phyloP scores from a whole-genome alignment of 2,329 filamentous ascomycete species.

The Fusarium sacchari region DNA sequence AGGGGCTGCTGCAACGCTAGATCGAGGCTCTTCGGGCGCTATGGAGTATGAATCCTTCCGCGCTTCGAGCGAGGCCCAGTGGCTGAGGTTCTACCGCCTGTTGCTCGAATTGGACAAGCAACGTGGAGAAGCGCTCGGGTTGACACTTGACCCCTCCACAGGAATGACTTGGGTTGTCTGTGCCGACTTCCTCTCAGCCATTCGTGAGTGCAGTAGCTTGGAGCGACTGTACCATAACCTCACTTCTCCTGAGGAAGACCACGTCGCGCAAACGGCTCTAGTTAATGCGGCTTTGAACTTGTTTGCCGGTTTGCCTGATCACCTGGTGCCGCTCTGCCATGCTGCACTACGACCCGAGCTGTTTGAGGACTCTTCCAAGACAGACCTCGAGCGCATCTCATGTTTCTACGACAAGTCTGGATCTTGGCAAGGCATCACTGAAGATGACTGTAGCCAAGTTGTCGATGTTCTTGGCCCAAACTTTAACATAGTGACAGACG shows the following conservation, averaged over 20 bases:
- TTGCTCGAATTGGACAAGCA: slow-evolving; percentile 87
- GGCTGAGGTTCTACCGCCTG: slow-evolving; percentile 89
- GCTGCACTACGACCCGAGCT: slow-evolving; percentile 77
- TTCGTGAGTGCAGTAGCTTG: slow-evolving; percentile 81
- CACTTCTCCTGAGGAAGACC: slow-evolving; percentile 60
- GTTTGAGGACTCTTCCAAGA: slow-evolving; percentile 76
- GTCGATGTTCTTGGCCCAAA: slow-evolving; percentile 73
- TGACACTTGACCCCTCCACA: slow-evolving; percentile 76
- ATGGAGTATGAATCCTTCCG: slow-evolving; percentile 83
- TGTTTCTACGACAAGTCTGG: slow-evolving; percentile 81
- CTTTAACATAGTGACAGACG: slow-evolving; percentile 66
- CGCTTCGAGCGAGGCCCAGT: slow-evolving; percentile 80
- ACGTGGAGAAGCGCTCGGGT: slow-evolving; percentile 81
- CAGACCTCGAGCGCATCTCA: slow-evolving; percentile 78
- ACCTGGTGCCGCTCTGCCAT: slow-evolving; percentile 73
- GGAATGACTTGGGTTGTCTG: slow-evolving; percentile 86
- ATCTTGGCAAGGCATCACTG: slow-evolving; percentile 81
- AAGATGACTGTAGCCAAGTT: slow-evolving; percentile 81
- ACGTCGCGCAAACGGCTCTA: slow-evolving; percentile 67
- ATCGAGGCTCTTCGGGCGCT: slow-evolving; percentile 68
- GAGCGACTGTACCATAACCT: slow-evolving; percentile 81
- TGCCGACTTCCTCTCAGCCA: slow-evolving; percentile 80
- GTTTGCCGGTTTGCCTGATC: slow-evolving; percentile 74
- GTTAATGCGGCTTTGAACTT: slow-evolving; percentile 77
- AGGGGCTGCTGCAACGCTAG: slow-evolving; percentile 73